Conservation (phyloP, 257 asterid genomes). For the Echites panduratus region DNA sequence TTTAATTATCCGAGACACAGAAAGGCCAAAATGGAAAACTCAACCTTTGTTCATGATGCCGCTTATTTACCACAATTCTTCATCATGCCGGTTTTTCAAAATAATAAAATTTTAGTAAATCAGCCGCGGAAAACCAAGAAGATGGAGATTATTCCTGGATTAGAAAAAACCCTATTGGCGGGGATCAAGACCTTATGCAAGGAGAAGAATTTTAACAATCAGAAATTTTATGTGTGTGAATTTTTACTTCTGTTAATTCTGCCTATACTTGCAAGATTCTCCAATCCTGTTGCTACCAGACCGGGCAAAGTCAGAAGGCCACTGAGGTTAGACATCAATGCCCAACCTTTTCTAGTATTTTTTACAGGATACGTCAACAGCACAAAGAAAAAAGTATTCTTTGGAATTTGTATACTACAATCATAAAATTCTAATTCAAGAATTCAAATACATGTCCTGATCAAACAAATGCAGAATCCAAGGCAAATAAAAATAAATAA, state of each 20-base stretch:
- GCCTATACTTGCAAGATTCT: not conserved
- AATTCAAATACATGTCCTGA: not conserved
- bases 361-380: not conserved
- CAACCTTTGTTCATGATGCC: not conserved
- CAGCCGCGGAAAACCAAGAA: not conserved
- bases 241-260: not conserved
- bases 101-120: not conserved
- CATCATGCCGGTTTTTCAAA: not conserved
- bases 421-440: not conserved
- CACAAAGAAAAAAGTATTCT: not conserved
- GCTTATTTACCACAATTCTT: not conserved
- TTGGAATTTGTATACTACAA: not conserved
- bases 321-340: not conserved
- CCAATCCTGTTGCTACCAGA: not conserved
- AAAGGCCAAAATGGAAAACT: not conserved
- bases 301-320: not conserved
- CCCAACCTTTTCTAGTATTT: not conserved
- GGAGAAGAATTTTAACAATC: not conserved
- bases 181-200: not conserved
- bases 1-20: not conserved
- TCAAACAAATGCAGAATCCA: conserved; percentile 1
- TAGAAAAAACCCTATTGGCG: not conserved
- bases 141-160: not conserved
- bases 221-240: not conserved
- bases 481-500: not conserved